phyloP scores from a whole-genome alignment of 805 yeast species.

The Myxozyma neotropica region DNA sequence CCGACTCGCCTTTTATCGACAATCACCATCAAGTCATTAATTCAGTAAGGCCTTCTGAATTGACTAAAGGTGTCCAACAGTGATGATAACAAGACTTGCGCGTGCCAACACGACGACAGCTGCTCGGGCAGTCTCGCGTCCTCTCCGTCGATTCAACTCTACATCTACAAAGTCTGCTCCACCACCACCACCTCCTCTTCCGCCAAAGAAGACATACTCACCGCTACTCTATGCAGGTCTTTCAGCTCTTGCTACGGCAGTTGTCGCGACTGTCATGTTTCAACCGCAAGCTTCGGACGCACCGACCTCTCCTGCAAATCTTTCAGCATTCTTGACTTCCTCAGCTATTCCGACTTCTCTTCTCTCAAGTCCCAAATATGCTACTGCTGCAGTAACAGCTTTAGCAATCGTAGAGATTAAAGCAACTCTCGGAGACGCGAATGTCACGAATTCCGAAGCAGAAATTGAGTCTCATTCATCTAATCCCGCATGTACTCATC shows the following conservation, averaged over 20 bases:
- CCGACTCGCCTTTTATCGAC: no score
- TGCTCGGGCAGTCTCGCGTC: neutral
- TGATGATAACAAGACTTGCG: no score
- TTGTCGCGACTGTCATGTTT: neutral
- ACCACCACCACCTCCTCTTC: slow-evolving; percentile 1
- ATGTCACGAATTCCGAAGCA: slow-evolving; percentile 42
- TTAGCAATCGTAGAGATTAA: slow-evolving; percentile 56
- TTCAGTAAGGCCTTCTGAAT: no score
- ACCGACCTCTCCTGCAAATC: neutral
- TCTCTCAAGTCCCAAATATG: slow-evolving; percentile 55
- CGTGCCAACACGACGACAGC: neutral
- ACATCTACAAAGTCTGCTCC: neutral
- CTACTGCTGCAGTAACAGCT: slow-evolving; percentile 48
- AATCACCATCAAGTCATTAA: no score
- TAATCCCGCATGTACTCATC: slow-evolving; percentile 68
- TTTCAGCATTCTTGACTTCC: neutral
- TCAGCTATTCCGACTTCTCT: slow-evolving; percentile 46
- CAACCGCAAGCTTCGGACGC: neutral
- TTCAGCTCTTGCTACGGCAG: slow-evolving; percentile 9
- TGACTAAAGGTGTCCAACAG: no score
- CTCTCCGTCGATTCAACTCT: neutral
- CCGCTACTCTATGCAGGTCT: neutral
- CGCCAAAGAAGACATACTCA: neutral
- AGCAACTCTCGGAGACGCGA: slow-evolving; percentile 55
- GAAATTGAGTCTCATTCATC: slow-evolving; percentile 56